Evolutionary conservation across 176 grass and related monocot genomes (phyloP).

Genomic region (Alloteropsis semialata): DNA sequence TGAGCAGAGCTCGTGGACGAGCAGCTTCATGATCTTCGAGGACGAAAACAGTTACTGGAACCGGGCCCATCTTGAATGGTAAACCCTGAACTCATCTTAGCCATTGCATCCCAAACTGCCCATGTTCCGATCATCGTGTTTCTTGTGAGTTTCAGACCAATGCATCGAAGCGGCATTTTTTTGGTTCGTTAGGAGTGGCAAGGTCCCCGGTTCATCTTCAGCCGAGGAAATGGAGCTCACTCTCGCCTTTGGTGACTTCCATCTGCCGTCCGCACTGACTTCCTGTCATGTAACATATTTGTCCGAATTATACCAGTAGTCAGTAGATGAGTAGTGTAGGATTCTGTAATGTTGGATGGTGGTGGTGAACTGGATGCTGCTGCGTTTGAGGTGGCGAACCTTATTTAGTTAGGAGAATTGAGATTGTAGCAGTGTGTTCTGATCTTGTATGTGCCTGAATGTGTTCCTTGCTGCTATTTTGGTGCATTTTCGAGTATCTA

Average conservation of each 20-base stretch:
- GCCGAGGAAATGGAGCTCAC: background rate
- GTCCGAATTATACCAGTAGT: slow-evolving; percentile 2
- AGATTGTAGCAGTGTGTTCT: background rate
- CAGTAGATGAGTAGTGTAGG: slow-evolving; percentile 17
- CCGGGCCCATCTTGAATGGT: slow-evolving; percentile 3
- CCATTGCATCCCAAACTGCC: background rate
- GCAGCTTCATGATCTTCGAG: slow-evolving; percentile 55
- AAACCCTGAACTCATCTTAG: background rate
- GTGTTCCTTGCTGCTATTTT: background rate
- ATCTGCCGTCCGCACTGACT: background rate
- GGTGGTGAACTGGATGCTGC: background rate
- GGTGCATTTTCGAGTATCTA: background rate
- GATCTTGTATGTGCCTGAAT: background rate
- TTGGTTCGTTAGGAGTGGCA: background rate
- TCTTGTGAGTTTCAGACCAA: slow-evolving; percentile 23
- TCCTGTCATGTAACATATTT: slow-evolving; percentile 39
- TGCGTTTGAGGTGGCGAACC: background rate
- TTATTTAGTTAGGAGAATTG: background rate
- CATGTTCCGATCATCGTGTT: background rate
- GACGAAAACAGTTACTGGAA: slow-evolving; percentile 55
- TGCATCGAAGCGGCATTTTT: background rate
- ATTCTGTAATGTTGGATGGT: slow-evolving; percentile 17
- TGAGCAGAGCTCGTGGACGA: slow-evolving; percentile 41
- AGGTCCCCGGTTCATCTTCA: background rate
- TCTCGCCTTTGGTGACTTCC: background rate